These are phyloP conservation scores for Globisporangium heterothallicum DNA, from an alignment of 352 stramenopile genomes.

Conservation along the genomic window DNA sequence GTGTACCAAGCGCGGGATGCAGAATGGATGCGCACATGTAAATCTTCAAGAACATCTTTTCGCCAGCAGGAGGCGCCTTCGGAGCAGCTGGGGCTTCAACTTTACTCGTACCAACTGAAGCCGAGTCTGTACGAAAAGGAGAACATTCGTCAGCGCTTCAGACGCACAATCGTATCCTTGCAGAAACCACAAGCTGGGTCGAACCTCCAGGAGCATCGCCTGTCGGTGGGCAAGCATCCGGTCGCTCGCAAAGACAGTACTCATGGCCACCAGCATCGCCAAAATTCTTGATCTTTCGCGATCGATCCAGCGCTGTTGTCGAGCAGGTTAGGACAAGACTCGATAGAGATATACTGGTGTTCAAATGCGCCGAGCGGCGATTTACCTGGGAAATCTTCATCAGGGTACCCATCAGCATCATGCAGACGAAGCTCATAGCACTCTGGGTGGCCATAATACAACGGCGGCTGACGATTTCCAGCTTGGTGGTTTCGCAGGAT, in stretches of 20 bases:
- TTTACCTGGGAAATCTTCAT: constrained; percentile 82
- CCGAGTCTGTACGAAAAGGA: constrained; percentile 13
- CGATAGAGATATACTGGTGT: neutral
- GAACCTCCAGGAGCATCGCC: constrained; percentile 45
- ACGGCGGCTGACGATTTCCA: constrained; percentile 47
- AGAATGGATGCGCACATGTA: constrained; percentile 87
- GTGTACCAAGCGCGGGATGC: too few species aligned
- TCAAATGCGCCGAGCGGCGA: neutral
- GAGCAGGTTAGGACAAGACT: too few species aligned
- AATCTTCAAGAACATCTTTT: constrained; percentile 86
- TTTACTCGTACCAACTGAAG: constrained; percentile 15
- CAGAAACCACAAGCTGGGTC: too few species aligned
- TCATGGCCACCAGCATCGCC: constrained; percentile 82
- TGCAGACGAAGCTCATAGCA: constrained; percentile 85
- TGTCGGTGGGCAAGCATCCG: constrained; percentile 74
- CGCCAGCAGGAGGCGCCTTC: constrained; percentile 45
- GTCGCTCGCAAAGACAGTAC: constrained; percentile 83
- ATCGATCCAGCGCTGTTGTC: constrained; percentile 82
- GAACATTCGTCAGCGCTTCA: too few species aligned
- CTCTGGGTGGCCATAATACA: constrained; percentile 85
- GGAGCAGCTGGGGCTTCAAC: constrained; percentile 24
- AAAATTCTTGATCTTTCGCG: constrained; percentile 89
- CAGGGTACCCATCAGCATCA: constrained; percentile 75
- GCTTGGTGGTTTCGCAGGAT: constrained; percentile 67
- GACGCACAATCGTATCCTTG: too few species aligned